Conservation (phyloP, 2,329 filamentous ascomycete genomes). For the Colletotrichum lupini region DNA sequence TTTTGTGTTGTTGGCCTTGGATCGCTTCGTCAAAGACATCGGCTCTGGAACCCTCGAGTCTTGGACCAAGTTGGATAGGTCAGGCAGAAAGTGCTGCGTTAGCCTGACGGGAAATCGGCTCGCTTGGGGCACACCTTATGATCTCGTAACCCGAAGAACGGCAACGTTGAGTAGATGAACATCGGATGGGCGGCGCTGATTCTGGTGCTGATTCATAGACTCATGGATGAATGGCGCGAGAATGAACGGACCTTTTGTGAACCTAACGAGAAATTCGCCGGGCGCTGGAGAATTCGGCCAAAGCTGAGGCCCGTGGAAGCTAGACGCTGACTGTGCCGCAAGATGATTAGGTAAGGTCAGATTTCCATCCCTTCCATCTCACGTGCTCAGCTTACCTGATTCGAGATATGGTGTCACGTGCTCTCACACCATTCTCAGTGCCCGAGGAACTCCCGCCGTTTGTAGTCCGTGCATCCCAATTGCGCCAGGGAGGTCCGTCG, state of each 20-base stretch:
- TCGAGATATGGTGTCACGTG: background rate
- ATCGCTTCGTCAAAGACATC: background rate
- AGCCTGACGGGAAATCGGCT: background rate
- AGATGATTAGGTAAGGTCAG: background rate
- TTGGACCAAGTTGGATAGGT: background rate
- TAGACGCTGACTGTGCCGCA: background rate
- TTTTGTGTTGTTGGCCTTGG: background rate
- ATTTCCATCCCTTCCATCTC: too few relatives aligned
- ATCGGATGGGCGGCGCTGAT: background rate
- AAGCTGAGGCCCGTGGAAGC: background rate
- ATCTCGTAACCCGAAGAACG: background rate
- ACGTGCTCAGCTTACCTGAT: too few relatives aligned
- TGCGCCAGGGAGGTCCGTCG: slow-evolving; percentile 1
- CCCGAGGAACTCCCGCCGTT: background rate
- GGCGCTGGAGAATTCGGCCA: background rate
- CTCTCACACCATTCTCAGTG: background rate
- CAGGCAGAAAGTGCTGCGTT: background rate
- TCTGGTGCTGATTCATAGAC: background rate
- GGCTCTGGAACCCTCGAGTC: background rate
- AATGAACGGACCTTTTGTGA: background rate
- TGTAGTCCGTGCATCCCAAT: background rate
- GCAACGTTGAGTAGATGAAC: background rate
- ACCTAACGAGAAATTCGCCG: background rate
- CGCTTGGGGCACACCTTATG: background rate
- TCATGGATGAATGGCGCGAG: background rate